A percentile compares a stretch with the other conserved stretches of the same genome.
phyloP scores from a whole-genome alignment of 352 stramenopile species.

The Globisporangium barbulae region DNA sequence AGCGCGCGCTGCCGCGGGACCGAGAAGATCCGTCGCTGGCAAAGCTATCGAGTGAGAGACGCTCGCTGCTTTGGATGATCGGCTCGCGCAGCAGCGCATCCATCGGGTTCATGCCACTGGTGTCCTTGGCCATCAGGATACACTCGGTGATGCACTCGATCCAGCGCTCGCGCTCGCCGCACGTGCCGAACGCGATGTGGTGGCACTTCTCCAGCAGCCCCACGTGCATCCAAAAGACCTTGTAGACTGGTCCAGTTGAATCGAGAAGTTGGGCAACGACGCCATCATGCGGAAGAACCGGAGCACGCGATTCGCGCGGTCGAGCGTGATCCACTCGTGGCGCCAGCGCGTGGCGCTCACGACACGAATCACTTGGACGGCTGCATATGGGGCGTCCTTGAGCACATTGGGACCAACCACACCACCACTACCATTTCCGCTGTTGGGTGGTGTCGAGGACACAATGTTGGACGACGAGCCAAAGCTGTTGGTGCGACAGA shows the following conservation, averaged over 20 bases:
- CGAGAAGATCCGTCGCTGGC: slow-evolving; percentile 14
- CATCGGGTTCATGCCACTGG: not conserved
- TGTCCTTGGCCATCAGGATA: slow-evolving; percentile 9
- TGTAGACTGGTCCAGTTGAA: slow-evolving; percentile 23
- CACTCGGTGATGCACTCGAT: slow-evolving; percentile 18
- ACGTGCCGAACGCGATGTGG: slow-evolving; percentile 41
- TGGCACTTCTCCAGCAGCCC: slow-evolving; percentile 39
- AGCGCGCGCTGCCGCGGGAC: slow-evolving; percentile 22
- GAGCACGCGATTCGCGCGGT: slow-evolving; percentile 29
- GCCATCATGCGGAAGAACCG: slow-evolving; percentile 47
- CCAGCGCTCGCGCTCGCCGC: slow-evolving; percentile 36
- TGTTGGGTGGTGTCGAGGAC: not conserved
- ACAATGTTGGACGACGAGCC: slow-evolving; percentile 18
- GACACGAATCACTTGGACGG: slow-evolving; percentile 40
- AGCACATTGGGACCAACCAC: not conserved
- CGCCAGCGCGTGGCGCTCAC: slow-evolving; percentile 35
- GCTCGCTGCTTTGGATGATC: slow-evolving; percentile 19
- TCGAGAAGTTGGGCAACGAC: slow-evolving; percentile 27
- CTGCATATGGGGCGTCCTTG: slow-evolving; percentile 21
- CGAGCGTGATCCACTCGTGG: slow-evolving; percentile 53
- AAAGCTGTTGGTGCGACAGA: slow-evolving; percentile 6
- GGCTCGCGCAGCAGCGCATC: slow-evolving; percentile 15
- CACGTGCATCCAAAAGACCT: slow-evolving; percentile 50
- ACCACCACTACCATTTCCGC: not conserved
- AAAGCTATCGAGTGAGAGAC: slow-evolving; percentile 24